Conservation (phyloP, 2,329 filamentous ascomycete genomes). For the Pseudopyricularia javanii region DNA sequence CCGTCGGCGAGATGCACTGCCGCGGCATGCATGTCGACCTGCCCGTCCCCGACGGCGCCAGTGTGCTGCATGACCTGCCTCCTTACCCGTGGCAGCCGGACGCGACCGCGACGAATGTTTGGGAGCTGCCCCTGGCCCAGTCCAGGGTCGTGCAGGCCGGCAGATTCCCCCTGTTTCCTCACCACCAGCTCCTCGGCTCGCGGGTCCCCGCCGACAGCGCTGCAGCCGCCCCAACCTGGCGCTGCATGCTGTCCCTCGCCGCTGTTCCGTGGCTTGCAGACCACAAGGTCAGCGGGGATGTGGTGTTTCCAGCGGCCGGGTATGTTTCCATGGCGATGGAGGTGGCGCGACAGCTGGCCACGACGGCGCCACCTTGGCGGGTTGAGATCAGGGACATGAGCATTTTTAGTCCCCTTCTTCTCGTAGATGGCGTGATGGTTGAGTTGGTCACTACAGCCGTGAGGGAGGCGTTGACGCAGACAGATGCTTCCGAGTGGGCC, state of each 20-base stretch:
- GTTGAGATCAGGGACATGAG: background rate
- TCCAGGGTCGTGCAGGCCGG: background rate
- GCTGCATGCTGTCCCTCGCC: conserved; percentile 9
- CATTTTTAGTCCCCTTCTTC: background rate
- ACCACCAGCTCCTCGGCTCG: background rate
- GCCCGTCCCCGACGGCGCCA: background rate
- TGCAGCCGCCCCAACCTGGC: conserved; percentile 7
- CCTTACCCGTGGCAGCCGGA: background rate
- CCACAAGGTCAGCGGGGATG: conserved; percentile 19
- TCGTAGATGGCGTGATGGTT: background rate
- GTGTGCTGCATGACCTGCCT: background rate
- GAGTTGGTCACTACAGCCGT: background rate
- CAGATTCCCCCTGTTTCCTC: background rate
- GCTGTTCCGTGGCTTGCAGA: conserved; percentile 25
- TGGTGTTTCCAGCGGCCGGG: conserved; percentile 21
- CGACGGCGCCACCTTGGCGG: background rate
- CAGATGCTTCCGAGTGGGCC: background rate
- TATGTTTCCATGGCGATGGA: conserved; percentile 1
- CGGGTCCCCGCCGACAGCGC: background rate
- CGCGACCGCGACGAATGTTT: background rate
- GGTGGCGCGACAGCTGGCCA: background rate
- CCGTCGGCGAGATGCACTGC: background rate
- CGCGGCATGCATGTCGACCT: background rate
- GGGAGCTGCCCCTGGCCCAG: background rate
- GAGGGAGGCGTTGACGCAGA: background rate